A percentile compares a stretch with the other conserved stretches of the same genome.
Conservation (phyloP, 2,329 filamentous ascomycete species). For the Hypoxylon sp. region DNA sequence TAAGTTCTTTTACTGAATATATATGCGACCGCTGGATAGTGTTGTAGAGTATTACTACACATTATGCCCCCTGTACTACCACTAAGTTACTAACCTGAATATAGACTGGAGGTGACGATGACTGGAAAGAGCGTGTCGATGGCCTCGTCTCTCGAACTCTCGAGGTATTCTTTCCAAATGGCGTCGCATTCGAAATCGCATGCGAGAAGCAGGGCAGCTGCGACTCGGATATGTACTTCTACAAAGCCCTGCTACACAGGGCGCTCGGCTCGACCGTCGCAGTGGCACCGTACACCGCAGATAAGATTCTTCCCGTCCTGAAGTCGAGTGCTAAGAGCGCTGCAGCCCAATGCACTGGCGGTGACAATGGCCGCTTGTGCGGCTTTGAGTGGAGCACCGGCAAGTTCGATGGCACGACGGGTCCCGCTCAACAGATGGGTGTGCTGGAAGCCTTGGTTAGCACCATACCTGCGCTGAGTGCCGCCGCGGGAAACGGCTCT, state of each 20-base stretch:
- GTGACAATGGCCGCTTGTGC: slow-evolving; percentile 51
- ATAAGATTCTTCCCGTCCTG: slow-evolving; percentile 54
- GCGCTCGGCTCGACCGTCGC: slow-evolving; percentile 58
- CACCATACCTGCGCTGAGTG: slow-evolving; percentile 17
- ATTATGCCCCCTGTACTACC: background rate
- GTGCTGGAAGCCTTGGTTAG: slow-evolving; percentile 61
- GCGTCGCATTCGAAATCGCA: slow-evolving; percentile 65
- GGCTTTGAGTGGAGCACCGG: slow-evolving; percentile 43
- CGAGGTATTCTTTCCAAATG: slow-evolving; percentile 63
- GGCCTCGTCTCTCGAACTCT: slow-evolving; percentile 61
- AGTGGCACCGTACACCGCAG: slow-evolving; percentile 54
- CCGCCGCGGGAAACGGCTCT: background rate
- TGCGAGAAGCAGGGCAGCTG: slow-evolving; percentile 68
- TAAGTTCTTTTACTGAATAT: slow-evolving; percentile 20
- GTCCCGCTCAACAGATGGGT: slow-evolving; percentile 67
- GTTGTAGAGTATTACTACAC: background rate
- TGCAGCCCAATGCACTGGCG: slow-evolving; percentile 53
- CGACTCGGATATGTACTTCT: slow-evolving; percentile 66
- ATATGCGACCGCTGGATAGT: background rate
- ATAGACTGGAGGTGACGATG: slow-evolving; percentile 57
- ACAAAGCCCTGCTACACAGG: slow-evolving; percentile 68
- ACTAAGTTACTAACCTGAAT: slow-evolving; percentile 5
- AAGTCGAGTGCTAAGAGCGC: slow-evolving; percentile 56
- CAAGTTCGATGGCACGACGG: slow-evolving; percentile 58
- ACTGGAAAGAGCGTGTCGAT: slow-evolving; percentile 62